A percentile compares a stretch with the other conserved stretches of the same genome.
Conservation (phyloP, 345 rosid genomes). For the thale cress (Arabidopsis thaliana) region TAIR10.1 NC_003076.8:25094501-25095000, state of each 20-base stretch:
- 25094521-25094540: background rate
- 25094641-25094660: conserved; percentile 94
- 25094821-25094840: conserved; percentile 80
- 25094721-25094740: conserved; percentile 55
- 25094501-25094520: conserved; percentile 68
- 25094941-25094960: background rate
- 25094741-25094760: background rate
- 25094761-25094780: background rate
- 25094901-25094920: conserved; percentile 48
- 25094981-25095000: conserved; percentile 19
- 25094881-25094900: conserved; percentile 81
- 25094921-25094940: conserved; percentile 39
- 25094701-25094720: conserved; percentile 64
- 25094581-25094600: conserved; percentile 10
- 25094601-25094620: conserved; percentile 65
- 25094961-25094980: conserved; percentile 1
- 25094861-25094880: conserved; percentile 70
- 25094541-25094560: background rate
- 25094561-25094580: background rate
- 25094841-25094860: conserved; percentile 86
- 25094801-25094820: conserved; percentile 51
- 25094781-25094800: conserved; percentile 13
- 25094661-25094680: conserved; percentile 90
- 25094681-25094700: conserved; percentile 82
- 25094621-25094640: conserved; percentile 73